Percentiles rank a stretch among this genome's conserved stretches.
Evolutionary conservation across 2,329 filamentous ascomycete species (phyloP).

Genomic region (Mollisiaceae sp.): DNA sequence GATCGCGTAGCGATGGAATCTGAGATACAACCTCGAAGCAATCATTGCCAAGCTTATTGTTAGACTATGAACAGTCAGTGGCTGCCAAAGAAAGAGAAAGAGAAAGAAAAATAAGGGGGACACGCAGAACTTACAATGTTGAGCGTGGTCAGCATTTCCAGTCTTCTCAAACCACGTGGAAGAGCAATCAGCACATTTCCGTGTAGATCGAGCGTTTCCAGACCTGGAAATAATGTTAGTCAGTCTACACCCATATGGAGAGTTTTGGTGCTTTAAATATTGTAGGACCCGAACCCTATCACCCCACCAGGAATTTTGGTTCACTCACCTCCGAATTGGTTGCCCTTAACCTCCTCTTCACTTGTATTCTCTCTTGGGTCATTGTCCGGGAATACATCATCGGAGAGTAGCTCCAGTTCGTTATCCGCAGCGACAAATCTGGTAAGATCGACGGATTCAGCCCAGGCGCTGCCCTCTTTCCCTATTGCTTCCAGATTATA

Average conservation of each 20-base stretch:
- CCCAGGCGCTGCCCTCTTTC: constrained; percentile 74
- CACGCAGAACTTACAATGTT: constrained; percentile 77
- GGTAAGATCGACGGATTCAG: constrained; percentile 86
- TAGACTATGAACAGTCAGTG: constrained; percentile 57
- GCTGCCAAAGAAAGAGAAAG: constrained; percentile 12
- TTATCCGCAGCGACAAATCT: constrained; percentile 90
- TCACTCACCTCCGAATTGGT: constrained; percentile 68
- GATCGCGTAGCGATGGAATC: constrained; percentile 73
- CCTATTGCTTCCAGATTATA: constrained; percentile 78
- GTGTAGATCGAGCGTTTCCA: constrained; percentile 85
- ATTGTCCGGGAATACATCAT: constrained; percentile 79
- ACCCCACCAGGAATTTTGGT: not conserved
- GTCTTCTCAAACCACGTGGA: constrained; percentile 75
- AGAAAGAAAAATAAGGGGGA: too few relatives aligned
- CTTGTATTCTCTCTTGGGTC: constrained; percentile 59
- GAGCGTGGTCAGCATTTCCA: constrained; percentile 77
- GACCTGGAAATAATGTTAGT: constrained; percentile 46
- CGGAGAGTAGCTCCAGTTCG: constrained; percentile 75
- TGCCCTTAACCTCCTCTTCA: constrained; percentile 68
- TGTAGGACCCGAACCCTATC: too few relatives aligned
- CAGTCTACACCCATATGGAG: not conserved
- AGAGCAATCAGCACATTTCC: constrained; percentile 77
- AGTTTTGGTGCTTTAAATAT: too few relatives aligned
- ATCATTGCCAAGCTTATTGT: constrained; percentile 78
- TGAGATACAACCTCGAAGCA: constrained; percentile 76